Conservation (phyloP, 169 alveolate species). For the Plasmodium malariae region DNA sequence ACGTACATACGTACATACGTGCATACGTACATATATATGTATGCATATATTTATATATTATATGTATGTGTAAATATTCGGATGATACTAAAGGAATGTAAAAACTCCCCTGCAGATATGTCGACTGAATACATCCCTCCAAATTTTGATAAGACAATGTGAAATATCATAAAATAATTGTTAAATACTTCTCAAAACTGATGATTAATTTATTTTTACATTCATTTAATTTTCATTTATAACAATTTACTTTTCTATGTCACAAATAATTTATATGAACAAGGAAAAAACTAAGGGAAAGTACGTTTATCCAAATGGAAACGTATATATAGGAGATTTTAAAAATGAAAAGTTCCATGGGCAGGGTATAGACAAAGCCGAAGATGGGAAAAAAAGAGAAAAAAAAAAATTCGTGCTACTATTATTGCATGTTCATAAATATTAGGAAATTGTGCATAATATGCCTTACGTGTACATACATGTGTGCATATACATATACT, state of each 20-base stretch:
- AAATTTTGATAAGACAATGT: too few relatives aligned
- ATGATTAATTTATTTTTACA: neutral
- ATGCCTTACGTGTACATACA: neutral
- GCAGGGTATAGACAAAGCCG: neutral
- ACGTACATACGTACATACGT: too few relatives aligned
- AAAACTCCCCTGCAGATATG: too few relatives aligned
- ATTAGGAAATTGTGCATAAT: too few relatives aligned
- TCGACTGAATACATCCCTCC: too few relatives aligned
- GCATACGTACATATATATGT: too few relatives aligned
- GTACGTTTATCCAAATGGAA: conserved; percentile 62
- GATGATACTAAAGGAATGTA: too few relatives aligned
- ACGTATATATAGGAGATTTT: conserved; percentile 53
- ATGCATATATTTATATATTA: too few relatives aligned
- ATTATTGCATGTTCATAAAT: too few relatives aligned
- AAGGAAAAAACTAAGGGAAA: conserved; percentile 58
- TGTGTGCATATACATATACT: neutral
- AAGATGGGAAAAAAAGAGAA: too few relatives aligned
- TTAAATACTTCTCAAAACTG: neutral
- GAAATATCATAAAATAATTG: neutral
- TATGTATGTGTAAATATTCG: too few relatives aligned
- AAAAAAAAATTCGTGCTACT: too few relatives aligned
- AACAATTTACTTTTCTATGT: conserved; percentile 17
- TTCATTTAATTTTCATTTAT: neutral
- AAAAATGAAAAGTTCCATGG: conserved; percentile 70
- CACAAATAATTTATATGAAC: conserved; percentile 30